Base-by-base conservation (phyloP, 352 stramenopile species). In the Thalassiosira exigua region DNA sequence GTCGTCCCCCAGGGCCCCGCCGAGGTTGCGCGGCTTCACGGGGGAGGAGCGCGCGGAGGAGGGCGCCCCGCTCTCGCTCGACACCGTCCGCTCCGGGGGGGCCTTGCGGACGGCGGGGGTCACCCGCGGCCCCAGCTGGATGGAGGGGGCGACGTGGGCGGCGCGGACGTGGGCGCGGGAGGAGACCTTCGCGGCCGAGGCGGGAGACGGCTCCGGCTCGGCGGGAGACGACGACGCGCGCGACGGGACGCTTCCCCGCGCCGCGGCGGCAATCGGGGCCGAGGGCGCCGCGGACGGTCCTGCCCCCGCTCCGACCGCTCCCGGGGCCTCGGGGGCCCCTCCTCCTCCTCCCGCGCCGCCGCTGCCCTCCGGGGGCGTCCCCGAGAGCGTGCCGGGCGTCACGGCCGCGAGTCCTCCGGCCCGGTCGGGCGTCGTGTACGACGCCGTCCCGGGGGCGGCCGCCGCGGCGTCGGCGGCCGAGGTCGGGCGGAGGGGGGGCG, bases 381-480 rank as follows among this genome's bases (percentile, higher is more conserved):
- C 62, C 9, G 17, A 14, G 4, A 33, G 12, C 1, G 51, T 73
- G 50, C 59, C 41, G n/a, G 66, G 66, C 32, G 66, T 75, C 27
- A 77, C 68, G 48, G 64, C 64, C 9, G 64, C 32, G 19, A 73
- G 24, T 7, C 64, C 64, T 17, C 14, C 24, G 14, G 42, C 29
- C 27, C 68, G 57, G 32, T 77, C 56, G 19, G 68, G 68, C 56
- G 68, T 77, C 24, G 68, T 64, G 48, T 69, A 76, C 26, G 33
- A 22, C 26, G 42, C 24, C n/a, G n/a, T n/a, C n/a, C n/a, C n/a
- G 56, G 27, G 14, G 3, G 33, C 56, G 7, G 22, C 2, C 2
- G 41, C 32, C 59, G 24, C 12, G 59, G 22, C 22, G 41, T 21
- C 17, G 32, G 36, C 41, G 60, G n/a, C 19, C 39, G 42, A 62